A percentile compares a stretch with the other conserved stretches of the same genome.
phyloP scores from a whole-genome alignment of 208 protist genomes.

The Wallacemonas sp. region DNA sequence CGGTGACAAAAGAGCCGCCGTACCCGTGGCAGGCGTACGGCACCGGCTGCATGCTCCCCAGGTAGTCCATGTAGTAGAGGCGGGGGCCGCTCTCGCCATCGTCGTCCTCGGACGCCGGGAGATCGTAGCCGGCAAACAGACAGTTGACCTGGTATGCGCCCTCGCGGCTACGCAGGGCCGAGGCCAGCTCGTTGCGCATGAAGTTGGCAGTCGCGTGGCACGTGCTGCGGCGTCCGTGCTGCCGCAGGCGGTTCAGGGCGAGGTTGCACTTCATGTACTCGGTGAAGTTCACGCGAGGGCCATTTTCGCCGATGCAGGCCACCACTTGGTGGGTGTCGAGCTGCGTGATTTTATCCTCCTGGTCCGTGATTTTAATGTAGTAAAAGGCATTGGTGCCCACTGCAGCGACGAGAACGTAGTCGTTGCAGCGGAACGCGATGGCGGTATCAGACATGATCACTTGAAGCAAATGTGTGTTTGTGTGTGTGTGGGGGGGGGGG shows the following conservation, averaged over 20 bases:
- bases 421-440: slow-evolving; percentile 88
- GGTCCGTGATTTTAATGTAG: slow-evolving; percentile 93
- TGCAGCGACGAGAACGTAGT: slow-evolving; percentile 83
- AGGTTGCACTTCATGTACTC: slow-evolving; percentile 95
- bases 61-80: slow-evolving; percentile 96
- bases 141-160: slow-evolving; percentile 90
- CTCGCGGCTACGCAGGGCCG: slow-evolving; percentile 78
- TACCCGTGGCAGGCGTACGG: slow-evolving; percentile 95
- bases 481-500: background rate
- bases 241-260: slow-evolving; percentile 78
- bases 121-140: slow-evolving; percentile 93
- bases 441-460: slow-evolving; percentile 80
- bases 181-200: slow-evolving; percentile 86
- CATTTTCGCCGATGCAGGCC: slow-evolving; percentile 88
- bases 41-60: slow-evolving; percentile 91
- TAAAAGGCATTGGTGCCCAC: slow-evolving; percentile 88
- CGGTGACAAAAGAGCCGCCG: slow-evolving; percentile 88
- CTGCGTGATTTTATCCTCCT: slow-evolving; percentile 93
- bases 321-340: slow-evolving; percentile 90
- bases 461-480: background rate
- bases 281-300: slow-evolving; percentile 92
- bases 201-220: slow-evolving; percentile 88
- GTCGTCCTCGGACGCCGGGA: slow-evolving; percentile 69
- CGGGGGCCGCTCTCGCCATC: slow-evolving; percentile 53
- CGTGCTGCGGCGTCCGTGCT: slow-evolving; percentile 81